These are phyloP conservation scores for Vachellia pachyceras DNA, from an alignment of 306 rosid genomes.

Conservation along the genomic window DNA sequence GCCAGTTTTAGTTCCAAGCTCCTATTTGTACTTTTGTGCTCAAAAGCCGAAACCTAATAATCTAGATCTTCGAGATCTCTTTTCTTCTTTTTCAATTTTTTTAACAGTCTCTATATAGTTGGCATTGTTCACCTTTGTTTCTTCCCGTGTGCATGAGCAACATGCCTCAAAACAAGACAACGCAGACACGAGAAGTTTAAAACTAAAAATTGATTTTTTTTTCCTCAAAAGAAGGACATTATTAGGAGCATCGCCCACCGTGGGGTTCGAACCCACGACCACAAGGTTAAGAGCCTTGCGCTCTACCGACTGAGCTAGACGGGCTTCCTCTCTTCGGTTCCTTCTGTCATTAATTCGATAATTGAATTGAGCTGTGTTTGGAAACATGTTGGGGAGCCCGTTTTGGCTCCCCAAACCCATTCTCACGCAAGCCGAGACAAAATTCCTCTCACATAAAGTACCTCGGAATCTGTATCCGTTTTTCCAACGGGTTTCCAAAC, in stretches of 20 bases:
- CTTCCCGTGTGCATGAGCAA: neutral
- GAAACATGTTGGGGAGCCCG: no score
- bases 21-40: neutral
- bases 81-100: neutral
- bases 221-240: accelerated
- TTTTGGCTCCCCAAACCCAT: no score
- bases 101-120: neutral
- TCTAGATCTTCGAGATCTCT: neutral
- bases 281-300: conserved; percentile 32
- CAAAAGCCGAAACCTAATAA: neutral
- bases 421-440: no score
- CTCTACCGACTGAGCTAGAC: conserved; percentile 32
- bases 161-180: neutral
- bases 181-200: neutral
- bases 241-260: conserved; percentile 1
- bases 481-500: no score
- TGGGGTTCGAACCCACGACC: conserved; percentile 33
- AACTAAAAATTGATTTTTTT: no score
- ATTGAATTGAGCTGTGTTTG: no score
- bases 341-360: accelerated
- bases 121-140: neutral
- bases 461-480: no score
- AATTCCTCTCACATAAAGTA: no score
- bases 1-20: neutral
- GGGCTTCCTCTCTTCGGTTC: neutral